Percentiles rank a stretch among this genome's conserved stretches.
These are phyloP conservation scores for Phylloporus rhodoxanthus DNA, from an alignment of 768 basidiomycete genomes.

Conservation along the genomic window DNA sequence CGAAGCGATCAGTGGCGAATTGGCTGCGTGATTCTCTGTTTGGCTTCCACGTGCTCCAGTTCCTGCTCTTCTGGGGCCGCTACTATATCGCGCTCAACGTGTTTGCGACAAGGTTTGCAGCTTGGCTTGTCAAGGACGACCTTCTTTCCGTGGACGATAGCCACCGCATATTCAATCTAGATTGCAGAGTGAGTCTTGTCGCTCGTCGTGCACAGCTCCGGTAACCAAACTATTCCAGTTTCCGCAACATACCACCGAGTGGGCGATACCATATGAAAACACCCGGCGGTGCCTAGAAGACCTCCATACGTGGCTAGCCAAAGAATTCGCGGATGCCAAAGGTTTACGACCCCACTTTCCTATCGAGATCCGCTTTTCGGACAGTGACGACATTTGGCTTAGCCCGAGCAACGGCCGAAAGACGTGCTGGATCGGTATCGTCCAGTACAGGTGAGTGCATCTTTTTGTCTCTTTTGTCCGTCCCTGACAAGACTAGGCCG, in stretches of 20 bases:
- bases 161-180: slow-evolving; percentile 84
- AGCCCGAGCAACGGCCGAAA: slow-evolving; percentile 75
- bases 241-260: slow-evolving; percentile 92
- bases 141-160: slow-evolving; percentile 70
- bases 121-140: slow-evolving; percentile 57
- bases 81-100: slow-evolving; percentile 58
- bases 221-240: slow-evolving; percentile 43
- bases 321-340: slow-evolving; percentile 57
- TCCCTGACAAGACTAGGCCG: slow-evolving; percentile 47
- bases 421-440: slow-evolving; percentile 94
- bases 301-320: slow-evolving; percentile 63
- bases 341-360: slow-evolving; percentile 89
- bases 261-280: slow-evolving; percentile 76
- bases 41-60: slow-evolving; percentile 76
- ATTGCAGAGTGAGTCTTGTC: slow-evolving; percentile 72
- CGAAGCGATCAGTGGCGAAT: slow-evolving; percentile 42
- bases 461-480: neutral
- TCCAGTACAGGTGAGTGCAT: slow-evolving; percentile 83
- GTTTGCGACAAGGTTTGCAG: slow-evolving; percentile 55
- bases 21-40: slow-evolving; percentile 71
- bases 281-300: slow-evolving; percentile 65
- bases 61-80: slow-evolving; percentile 74
- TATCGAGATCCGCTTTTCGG: slow-evolving; percentile 86
- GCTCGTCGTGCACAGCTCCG: neutral
- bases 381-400: slow-evolving; percentile 88